Evolutionary conservation across 2,329 filamentous ascomycete genomes (phyloP).

Genomic region (Aspergillus aculeatus): DNA sequence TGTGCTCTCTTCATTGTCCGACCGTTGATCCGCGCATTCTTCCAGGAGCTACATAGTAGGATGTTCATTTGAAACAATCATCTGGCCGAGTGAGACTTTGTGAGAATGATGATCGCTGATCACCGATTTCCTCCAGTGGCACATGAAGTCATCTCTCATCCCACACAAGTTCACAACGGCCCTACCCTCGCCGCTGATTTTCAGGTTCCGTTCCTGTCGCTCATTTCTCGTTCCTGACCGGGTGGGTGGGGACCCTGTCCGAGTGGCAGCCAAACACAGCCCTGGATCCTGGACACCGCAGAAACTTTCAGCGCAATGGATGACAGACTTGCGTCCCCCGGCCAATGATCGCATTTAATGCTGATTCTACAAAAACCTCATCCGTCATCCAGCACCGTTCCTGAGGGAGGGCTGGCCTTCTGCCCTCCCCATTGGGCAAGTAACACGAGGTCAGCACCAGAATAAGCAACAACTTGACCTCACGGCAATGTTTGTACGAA

Average conservation of each 20-base stretch:
- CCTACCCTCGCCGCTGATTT: constrained; percentile 12
- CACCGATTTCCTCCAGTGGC: not conserved
- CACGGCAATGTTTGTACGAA: not conserved
- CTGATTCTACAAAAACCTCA: not conserved
- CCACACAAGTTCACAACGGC: constrained; percentile 2
- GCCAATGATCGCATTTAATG: not conserved
- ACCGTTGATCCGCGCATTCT: not conserved
- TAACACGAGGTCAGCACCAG: not conserved
- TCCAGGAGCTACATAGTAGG: not conserved
- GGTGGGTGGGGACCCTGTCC: constrained; percentile 6
- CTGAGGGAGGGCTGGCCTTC: not conserved
- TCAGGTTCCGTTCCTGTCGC: constrained; percentile 11
- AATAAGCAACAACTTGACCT: not conserved
- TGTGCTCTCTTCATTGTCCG: not conserved
- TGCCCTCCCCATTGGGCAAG: not conserved
- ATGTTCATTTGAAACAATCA: not conserved
- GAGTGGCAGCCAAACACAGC: not conserved
- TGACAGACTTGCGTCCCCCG: not conserved
- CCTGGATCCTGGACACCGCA: not conserved
- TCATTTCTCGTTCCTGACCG: constrained; percentile 20
- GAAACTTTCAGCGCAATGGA: not conserved
- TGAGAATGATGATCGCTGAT: not conserved
- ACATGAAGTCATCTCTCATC: constrained; percentile 18
- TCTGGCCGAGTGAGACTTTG: not conserved
- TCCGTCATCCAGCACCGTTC: not conserved